These are phyloP conservation scores for Wallacemonas collosoma DNA, from an alignment of 208 protist genomes.

Conservation along the genomic window DNA sequence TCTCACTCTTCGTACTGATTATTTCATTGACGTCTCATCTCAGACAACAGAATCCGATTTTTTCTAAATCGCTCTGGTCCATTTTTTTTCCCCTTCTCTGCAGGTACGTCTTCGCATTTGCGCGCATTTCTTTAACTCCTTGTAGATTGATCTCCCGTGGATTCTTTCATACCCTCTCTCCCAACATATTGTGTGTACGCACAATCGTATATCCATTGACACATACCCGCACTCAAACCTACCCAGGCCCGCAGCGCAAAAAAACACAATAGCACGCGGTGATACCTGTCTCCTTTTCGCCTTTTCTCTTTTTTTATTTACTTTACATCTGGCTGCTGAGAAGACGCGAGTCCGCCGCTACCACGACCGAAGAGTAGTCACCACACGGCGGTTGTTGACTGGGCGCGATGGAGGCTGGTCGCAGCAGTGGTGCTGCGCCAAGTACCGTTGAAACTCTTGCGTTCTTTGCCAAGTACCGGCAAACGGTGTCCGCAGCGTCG, in stretches of 20 bases:
- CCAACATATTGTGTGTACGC: not conserved
- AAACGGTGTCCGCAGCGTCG: not conserved
- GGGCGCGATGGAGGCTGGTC: not conserved
- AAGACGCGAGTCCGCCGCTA: not conserved
- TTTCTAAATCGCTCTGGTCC: too few species aligned
- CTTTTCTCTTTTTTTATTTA: conserved; percentile 17
- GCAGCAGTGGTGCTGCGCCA: not conserved
- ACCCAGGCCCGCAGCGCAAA: not conserved
- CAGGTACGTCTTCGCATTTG: too few species aligned
- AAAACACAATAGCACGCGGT: not conserved
- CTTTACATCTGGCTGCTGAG: not conserved
- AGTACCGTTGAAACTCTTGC: not conserved
- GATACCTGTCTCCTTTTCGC: not conserved
- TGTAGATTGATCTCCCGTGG: not conserved
- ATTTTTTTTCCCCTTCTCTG: too few species aligned
- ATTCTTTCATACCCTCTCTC: not conserved
- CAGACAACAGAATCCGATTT: too few species aligned
- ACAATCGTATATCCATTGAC: not conserved
- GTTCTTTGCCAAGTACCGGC: conserved; percentile 18
- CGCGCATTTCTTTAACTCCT: not conserved
- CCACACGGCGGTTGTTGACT: not conserved
- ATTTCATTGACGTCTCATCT: too few species aligned
- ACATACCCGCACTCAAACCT: not conserved
- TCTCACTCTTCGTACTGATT: too few species aligned
- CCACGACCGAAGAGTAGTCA: not conserved